Evolutionary conservation across 306 rosid species (phyloP).

Genomic region (Gynostemma pentaphyllum): DNA sequence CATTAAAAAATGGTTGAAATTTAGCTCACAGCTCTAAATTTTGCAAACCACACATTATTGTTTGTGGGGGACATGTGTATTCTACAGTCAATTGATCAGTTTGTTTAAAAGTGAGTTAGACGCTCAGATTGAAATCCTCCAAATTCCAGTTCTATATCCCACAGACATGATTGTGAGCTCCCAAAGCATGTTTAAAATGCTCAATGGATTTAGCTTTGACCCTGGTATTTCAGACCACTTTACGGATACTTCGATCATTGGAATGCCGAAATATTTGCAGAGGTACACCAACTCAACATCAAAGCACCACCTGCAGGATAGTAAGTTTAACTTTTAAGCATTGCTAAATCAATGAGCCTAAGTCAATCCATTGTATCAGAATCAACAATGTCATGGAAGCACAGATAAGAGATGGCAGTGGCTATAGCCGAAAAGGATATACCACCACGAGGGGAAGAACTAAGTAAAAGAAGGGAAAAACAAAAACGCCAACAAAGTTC

Average conservation of each 20-base stretch:
- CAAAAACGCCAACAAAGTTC: not conserved
- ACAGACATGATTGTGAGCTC: slow-evolving; percentile 82
- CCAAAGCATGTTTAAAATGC: slow-evolving; percentile 99
- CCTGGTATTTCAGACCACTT: slow-evolving; percentile 98
- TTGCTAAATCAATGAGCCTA: not conserved
- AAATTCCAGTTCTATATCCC: slow-evolving; percentile 78
- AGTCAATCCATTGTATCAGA: not conserved
- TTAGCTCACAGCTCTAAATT: not conserved
- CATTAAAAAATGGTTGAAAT: not conserved
- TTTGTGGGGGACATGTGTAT: not conserved
- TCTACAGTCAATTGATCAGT: not conserved
- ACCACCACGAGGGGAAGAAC: not conserved
- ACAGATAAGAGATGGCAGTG: not conserved
- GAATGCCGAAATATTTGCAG: slow-evolving; percentile 59
- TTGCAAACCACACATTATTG: not conserved
- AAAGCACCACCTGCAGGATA: slow-evolving; percentile 90
- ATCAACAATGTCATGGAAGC: slow-evolving; percentile 1
- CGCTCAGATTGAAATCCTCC: slow-evolving; percentile 38
- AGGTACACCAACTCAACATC: slow-evolving; percentile 84
- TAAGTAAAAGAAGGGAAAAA: not conserved
- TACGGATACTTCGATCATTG: slow-evolving; percentile 75
- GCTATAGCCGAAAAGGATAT: not conserved
- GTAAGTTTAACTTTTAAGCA: too few species aligned
- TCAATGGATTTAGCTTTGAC: slow-evolving; percentile 76
- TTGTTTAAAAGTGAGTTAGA: not conserved